Conservation (phyloP, 1,139 yeast genomes). For the Debaryomyces robertsiae region DNA sequence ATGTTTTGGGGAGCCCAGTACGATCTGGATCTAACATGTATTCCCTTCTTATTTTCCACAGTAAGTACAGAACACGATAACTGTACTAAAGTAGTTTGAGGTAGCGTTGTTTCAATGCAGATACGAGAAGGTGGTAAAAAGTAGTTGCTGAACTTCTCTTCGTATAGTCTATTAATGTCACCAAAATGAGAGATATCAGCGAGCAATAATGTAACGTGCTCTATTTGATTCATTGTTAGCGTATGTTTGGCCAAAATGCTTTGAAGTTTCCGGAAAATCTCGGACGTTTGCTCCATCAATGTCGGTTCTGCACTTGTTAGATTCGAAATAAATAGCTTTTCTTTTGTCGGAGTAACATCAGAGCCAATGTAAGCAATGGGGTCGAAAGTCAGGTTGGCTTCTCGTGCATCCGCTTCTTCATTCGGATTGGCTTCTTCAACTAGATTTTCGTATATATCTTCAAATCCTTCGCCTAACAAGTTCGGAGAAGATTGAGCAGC, state of each 20-base stretch:
- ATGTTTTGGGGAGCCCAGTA: constrained; percentile 99
- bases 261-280: constrained; percentile 49
- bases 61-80: constrained; percentile 58
- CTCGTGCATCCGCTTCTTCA: background rate
- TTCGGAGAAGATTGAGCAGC: constrained; percentile 39
- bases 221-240: constrained; percentile 43
- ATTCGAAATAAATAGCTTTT: constrained; percentile 54
- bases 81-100: constrained; percentile 43
- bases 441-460: constrained; percentile 26
- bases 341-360: constrained; percentile 20
- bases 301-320: constrained; percentile 33
- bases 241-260: constrained; percentile 28
- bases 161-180: constrained; percentile 62
- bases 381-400: too few species aligned
- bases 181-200: constrained; percentile 66
- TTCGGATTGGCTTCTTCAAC: background rate
- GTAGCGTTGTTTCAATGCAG: constrained; percentile 66
- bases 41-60: constrained; percentile 53
- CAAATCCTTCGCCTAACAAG: constrained; percentile 53
- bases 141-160: constrained; percentile 52
- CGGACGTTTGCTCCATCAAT: constrained; percentile 47
- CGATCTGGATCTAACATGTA: constrained; percentile 89
- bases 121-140: constrained; percentile 84
- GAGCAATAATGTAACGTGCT: constrained; percentile 62
- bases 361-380: constrained; percentile 50